Base-by-base conservation (phyloP, 202 grass and related monocot genomes). In the Setaria italica region DNA sequence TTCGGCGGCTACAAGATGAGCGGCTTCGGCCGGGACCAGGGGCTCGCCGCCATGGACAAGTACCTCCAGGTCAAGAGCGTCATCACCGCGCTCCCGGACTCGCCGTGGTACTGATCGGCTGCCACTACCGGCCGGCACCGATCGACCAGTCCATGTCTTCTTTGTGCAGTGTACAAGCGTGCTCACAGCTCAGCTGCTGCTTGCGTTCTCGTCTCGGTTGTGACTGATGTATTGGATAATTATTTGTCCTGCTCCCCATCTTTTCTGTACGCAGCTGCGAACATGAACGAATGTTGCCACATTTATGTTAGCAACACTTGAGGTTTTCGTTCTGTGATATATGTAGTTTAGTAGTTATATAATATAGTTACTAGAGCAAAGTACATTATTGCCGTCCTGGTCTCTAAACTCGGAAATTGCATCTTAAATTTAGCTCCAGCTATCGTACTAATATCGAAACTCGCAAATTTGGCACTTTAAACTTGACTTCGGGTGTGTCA, bases 1-100 rank as follows among this genome's bases (percentile, higher is more conserved):
- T 98, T 98, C 53, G 93, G 96, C 9, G 93, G 96, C 1, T 98
- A 88, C 86, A 98, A 95, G 88, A 95, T 98, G 96, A 98, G 93
- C 62, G 96, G 96, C 0, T 98, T 98, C 54, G 96, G 96, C 41
- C 82, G 91, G 86, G 95, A 98, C 87, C 89, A 89, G 25, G 93
- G 95, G 39, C 74, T 95, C 84, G 55, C 87, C 67, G 93, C 93
- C 75, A 83, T 95, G 2, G 84, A 94, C 4, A 98, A 98, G 77
- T 98, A 98, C 72, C 76, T 98, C 42, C 93, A 94, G 83, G 89
- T 98, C 72, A 98, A 98, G 85, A 89, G 84, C 48, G 93, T 95
- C 5, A 91, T 98, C 85, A 98, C 95, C 21, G 91, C 93, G 14
- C 57, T 98, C 37, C 86, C 91, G 6, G 85, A 90, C 82, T 95